Base-by-base conservation (phyloP, 2,329 filamentous ascomycete genomes). In the Hymenoscyphus albidus region DNA sequence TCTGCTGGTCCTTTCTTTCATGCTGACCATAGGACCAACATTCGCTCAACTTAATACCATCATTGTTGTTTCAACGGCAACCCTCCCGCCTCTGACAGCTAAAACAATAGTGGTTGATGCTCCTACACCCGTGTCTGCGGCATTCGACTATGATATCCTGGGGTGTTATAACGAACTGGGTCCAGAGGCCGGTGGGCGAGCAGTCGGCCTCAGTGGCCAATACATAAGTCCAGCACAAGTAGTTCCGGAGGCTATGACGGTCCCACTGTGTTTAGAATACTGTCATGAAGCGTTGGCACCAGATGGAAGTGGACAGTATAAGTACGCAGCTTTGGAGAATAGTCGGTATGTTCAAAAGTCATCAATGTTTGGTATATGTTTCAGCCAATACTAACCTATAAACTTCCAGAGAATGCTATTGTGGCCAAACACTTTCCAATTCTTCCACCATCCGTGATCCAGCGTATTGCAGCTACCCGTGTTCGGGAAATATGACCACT, bases 101-200 rank as follows among this genome's bases (percentile, higher is more conserved):
- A 35, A 35, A 35, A 59, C 32, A 22, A 6, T 42, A 13, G 59
- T 27, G 38, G 59, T 62, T 16, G 27, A 14, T 18, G 32, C 55
- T 18, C 38, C 62, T 13, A 62, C 56, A 7, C 9, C 58, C 18
- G 18, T 32, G 12, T 13, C 60, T 5, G 55, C 22, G 32, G 38
- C 61, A 31, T 54, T 56, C 27, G 27, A 64, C 27, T 68, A 65
- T 58, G 32, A 59, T 40, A 48, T 67, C 3, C 38, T 67, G 6
- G 67, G 69, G n/a, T 69, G 67, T 59, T 70, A 67, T 48, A 64
- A 63, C n/a, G 67, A 70, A 62, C 64, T 65, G 38, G 40, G 59
- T 4, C 7, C 54, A 13, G 38, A 14, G 10, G 35, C 54, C 7
- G 59, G 62, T 22, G 54, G 51, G 18, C 63, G 58, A 7, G 65